Conservation (phyloP, 768 basidiomycete species). For the Boletus eberwhitei region DNA sequence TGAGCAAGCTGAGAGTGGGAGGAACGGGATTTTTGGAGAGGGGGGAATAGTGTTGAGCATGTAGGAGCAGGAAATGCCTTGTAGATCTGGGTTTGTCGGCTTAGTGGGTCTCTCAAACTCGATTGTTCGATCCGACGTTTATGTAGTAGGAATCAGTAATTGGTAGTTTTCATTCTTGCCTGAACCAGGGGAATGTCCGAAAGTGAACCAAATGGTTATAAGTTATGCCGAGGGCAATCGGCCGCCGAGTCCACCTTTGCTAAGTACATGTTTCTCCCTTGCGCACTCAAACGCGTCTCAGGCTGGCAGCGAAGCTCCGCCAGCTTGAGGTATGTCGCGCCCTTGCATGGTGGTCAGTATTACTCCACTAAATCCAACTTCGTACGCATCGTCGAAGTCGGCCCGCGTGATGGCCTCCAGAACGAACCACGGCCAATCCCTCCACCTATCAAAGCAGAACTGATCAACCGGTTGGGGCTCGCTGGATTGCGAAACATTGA, state of each 20-base stretch:
- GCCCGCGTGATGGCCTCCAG: conserved; percentile 88
- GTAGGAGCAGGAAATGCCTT: not conserved
- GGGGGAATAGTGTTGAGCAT: conserved; percentile 4
- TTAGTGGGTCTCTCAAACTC: too few relatives aligned
- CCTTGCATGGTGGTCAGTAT: not conserved
- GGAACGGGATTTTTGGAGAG: conserved; percentile 63
- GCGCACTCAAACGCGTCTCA: conserved; percentile 1
- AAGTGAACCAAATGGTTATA: too few relatives aligned
- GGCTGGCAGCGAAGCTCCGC: not conserved
- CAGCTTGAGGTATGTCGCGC: not conserved
- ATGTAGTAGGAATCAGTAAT: not conserved
- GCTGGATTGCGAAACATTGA: conserved; percentile 75
- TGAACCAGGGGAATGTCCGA: too few relatives aligned
- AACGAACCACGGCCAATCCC: conserved; percentile 78
- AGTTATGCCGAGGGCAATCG: too few relatives aligned
- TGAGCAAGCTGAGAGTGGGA: conserved; percentile 53
- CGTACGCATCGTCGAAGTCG: conserved; percentile 76
- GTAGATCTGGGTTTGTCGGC: not conserved
- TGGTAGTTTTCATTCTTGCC: too few relatives aligned
- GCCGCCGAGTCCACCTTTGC: too few relatives aligned
- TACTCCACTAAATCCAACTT: conserved; percentile 18
- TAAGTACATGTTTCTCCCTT: conserved; percentile 17
- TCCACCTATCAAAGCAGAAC: conserved; percentile 70
- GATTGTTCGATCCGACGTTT: not conserved
- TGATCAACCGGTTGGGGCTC: conserved; percentile 68